Conservation (phyloP, 345 rosid genomes). For the Melaleuca alternifolia region DNA sequence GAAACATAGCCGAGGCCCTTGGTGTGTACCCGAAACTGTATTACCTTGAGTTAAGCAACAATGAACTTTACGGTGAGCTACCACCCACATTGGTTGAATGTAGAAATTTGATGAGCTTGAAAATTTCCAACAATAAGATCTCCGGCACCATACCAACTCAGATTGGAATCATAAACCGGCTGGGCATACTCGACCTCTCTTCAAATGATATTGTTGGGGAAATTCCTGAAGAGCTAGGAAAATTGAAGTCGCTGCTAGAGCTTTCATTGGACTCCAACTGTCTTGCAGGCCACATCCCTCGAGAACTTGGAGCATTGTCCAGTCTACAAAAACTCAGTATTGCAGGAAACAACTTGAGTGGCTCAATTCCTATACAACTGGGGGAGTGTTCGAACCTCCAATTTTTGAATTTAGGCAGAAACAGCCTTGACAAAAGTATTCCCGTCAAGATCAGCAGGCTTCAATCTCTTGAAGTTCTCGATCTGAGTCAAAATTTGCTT, state of each 20-base stretch:
- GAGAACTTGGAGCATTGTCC: background rate
- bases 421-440: background rate
- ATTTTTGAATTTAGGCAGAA: background rate
- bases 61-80: background rate
- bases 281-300: conserved; percentile 1
- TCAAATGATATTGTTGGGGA: background rate
- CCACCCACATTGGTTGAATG: background rate
- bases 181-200: background rate
- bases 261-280: conserved; percentile 1
- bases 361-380: background rate
- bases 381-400: background rate
- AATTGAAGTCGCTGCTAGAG: background rate
- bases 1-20: background rate
- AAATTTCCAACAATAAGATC: conserved; percentile 1
- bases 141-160: background rate
- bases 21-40: background rate
- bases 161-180: background rate
- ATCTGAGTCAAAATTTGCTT: background rate
- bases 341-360: background rate
- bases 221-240: background rate
- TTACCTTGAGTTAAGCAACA: background rate
- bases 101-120: background rate
- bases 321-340: background rate
- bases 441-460: background rate
- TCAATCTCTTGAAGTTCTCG: background rate